phyloP scores from a whole-genome alignment of 2,329 filamentous ascomycete genomes.

The Fusarium sambucinum region DNA sequence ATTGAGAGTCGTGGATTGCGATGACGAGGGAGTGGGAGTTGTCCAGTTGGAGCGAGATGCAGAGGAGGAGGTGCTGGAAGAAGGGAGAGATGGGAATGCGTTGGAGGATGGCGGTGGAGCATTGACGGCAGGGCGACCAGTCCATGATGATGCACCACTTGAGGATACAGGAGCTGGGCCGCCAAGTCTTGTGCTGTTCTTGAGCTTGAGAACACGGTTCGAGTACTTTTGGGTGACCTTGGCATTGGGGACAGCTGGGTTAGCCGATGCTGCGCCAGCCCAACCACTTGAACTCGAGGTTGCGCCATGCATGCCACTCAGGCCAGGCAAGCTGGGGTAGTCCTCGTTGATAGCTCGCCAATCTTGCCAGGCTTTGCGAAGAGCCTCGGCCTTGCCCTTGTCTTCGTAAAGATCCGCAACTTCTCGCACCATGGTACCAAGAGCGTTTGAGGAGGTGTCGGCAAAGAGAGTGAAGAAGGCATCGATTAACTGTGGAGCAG shows the following conservation, averaged over 20 bases:
- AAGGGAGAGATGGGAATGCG: conserved; percentile 61
- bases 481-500: conserved; percentile 83
- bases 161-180: conserved; percentile 50
- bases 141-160: conserved; percentile 40
- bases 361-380: conserved; percentile 91
- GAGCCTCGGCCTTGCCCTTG: conserved; percentile 74
- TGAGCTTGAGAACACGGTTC: conserved; percentile 68
- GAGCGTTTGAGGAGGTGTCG: conserved; percentile 80
- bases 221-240: conserved; percentile 63
- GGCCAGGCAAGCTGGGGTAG: conserved; percentile 87
- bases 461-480: conserved; percentile 86
- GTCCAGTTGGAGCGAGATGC: conserved; percentile 51
- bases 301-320: conserved; percentile 74
- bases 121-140: conserved; percentile 34
- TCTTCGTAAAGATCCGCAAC: conserved; percentile 94
- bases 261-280: conserved; percentile 71
- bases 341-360: conserved; percentile 97
- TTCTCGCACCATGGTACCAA: conserved; percentile 91
- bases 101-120: conserved; percentile 46
- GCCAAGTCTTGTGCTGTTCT: conserved; percentile 66
- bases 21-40: conserved; percentile 36
- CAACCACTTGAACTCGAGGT: conserved; percentile 69
- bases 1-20: conserved; percentile 47
- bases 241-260: conserved; percentile 57
- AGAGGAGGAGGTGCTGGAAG: conserved; percentile 41